These are phyloP conservation scores for Myxozyma mucilagina DNA, from an alignment of 805 yeast species.

Conservation along the genomic window DNA sequence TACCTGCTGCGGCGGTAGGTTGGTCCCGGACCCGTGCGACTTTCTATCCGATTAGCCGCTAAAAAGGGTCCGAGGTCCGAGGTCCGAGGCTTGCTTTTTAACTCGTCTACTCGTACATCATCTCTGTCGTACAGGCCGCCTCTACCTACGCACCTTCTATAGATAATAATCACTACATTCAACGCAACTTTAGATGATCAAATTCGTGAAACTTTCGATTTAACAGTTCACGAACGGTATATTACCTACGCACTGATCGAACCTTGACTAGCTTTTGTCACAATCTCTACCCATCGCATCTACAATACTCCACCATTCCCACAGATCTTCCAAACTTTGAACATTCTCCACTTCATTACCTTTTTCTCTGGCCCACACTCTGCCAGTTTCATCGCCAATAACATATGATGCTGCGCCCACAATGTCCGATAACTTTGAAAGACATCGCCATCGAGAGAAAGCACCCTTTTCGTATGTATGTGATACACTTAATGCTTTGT, in stretches of 20 bases:
- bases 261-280: not conserved
- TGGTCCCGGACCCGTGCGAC: no score
- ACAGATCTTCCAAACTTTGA: conserved; percentile 13
- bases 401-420: conserved; percentile 11
- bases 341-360: conserved; percentile 12
- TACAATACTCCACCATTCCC: conserved; percentile 17
- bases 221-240: no score
- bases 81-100: no score
- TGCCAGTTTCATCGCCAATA: conserved; percentile 6
- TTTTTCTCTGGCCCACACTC: conserved; percentile 11
- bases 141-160: no score
- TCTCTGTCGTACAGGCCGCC: no score
- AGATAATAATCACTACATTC: no score
- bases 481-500: conserved; percentile 6
- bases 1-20: no score
- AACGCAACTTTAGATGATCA: no score
- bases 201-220: no score
- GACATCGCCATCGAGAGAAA: conserved; percentile 15
- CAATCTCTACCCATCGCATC: not conserved
- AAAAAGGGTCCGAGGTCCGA: no score
- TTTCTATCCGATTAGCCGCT: no score
- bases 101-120: no score
- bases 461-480: conserved; percentile 1
- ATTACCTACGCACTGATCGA: not conserved
- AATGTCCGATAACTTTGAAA: conserved; percentile 8